phyloP scores from a whole-genome alignment of 2,329 filamentous ascomycete genomes.

The Verruconis gallopava region DNA sequence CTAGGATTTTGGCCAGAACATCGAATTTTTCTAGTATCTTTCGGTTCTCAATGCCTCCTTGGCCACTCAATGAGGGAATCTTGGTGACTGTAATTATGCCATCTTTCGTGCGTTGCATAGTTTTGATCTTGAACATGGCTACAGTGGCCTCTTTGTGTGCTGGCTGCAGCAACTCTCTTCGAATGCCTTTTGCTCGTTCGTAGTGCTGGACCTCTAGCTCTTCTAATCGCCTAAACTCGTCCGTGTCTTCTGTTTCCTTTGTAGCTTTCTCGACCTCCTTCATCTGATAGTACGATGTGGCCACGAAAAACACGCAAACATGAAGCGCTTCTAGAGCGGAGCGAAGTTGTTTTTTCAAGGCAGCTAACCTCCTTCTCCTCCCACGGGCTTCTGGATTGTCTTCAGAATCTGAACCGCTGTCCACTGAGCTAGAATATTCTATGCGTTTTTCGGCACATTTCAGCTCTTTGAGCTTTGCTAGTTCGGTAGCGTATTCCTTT shows the following conservation, averaged over 20 bases:
- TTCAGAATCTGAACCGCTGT: constrained; percentile 23
- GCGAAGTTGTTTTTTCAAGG: constrained; percentile 51
- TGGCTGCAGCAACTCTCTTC: constrained; percentile 62
- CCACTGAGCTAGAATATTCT: constrained; percentile 15
- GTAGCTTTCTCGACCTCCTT: constrained; percentile 53
- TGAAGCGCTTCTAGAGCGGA: constrained; percentile 68
- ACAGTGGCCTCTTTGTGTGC: constrained; percentile 44
- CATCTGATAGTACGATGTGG: constrained; percentile 72
- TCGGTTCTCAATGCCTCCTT: constrained; percentile 60
- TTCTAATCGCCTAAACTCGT: constrained; percentile 53
- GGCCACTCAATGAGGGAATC: constrained; percentile 38
- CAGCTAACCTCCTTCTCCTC: constrained; percentile 28
- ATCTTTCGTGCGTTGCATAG: constrained; percentile 28
- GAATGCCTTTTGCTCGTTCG: constrained; percentile 61
- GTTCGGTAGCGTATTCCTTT: constrained; percentile 43
- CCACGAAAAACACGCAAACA: constrained; percentile 70
- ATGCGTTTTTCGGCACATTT: constrained; percentile 12
- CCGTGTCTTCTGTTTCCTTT: constrained; percentile 43
- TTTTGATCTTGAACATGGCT: constrained; percentile 50
- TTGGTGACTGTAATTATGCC: constrained; percentile 45
- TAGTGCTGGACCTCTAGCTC: constrained; percentile 61
- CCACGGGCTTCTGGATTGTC: constrained; percentile 26
- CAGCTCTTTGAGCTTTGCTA: constrained; percentile 17
- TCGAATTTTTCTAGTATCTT: constrained; percentile 54
- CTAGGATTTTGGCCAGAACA: constrained; percentile 50